A percentile compares a stretch with the other conserved stretches of the same genome.
Conservation (phyloP, 345 rosid genomes). For the Arabidopsis thaliana region TAIR10.1 NC_003070.9:27754501-27755000, state of each 20-base stretch:
- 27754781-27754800: conserved; percentile 44
- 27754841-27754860: conserved; percentile 51
- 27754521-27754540: neutral
- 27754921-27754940: neutral
- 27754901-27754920: neutral
- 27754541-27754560: neutral
- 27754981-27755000: conserved; percentile 24
- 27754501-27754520: neutral
- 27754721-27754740: conserved; percentile 71
- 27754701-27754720: conserved; percentile 82
- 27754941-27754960: neutral
- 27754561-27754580: neutral
- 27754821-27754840: conserved; percentile 68
- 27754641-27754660: conserved; percentile 54
- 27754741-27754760: conserved; percentile 84
- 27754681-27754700: conserved; percentile 66
- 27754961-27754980: conserved; percentile 21
- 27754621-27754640: conserved; percentile 50
- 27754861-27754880: conserved; percentile 19
- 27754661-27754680: conserved; percentile 73
- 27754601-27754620: conserved; percentile 73
- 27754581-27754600: conserved; percentile 63
- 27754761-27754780: conserved; percentile 71
- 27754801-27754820: conserved; percentile 59
- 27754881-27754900: conserved; percentile 9